Evolutionary conservation across 371 early-diverging fungal genomes (phyloP).

Genomic region (Apophysomyces ossiformis): DNA sequence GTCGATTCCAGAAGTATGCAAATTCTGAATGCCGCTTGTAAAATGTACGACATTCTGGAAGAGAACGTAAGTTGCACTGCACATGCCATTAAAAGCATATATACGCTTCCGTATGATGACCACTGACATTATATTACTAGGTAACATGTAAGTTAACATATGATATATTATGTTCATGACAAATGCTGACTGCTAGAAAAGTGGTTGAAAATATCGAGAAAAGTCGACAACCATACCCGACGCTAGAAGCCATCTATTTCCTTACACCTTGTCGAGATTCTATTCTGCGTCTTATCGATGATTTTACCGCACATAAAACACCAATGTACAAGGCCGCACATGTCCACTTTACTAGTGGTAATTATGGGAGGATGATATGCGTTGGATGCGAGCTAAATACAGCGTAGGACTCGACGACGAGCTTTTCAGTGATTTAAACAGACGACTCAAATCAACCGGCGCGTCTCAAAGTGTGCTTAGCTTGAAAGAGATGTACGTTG

Average conservation of each 20-base stretch:
- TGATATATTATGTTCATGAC: conserved; percentile 13
- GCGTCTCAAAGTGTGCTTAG: conserved; percentile 65
- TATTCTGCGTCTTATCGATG: conserved; percentile 80
- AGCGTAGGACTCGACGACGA: conserved; percentile 72
- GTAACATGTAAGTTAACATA: conserved; percentile 33
- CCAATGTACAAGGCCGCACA: conserved; percentile 82
- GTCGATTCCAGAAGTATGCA: conserved; percentile 85
- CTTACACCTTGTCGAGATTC: conserved; percentile 84
- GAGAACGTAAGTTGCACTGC: conserved; percentile 79
- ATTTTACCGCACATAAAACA: conserved; percentile 63
- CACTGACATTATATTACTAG: conserved; percentile 15
- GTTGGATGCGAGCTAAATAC: conserved; percentile 16
- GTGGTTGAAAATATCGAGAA: conserved; percentile 81
- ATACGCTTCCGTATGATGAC: not conserved
- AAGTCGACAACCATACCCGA: conserved; percentile 82
- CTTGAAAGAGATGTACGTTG: conserved; percentile 80
- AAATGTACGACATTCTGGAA: conserved; percentile 92
- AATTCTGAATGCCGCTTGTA: conserved; percentile 83
- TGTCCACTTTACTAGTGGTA: conserved; percentile 82
- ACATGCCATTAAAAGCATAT: not conserved
- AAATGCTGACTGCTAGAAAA: conserved; percentile 6
- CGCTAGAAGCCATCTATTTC: conserved; percentile 92
- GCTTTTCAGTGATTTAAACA: conserved; percentile 60
- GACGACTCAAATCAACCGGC: conserved; percentile 58
- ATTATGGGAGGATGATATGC: conserved; percentile 63